Evolutionary conservation across 345 rosid genomes (phyloP), one percentile per base, ranked within the genome.

Genomic region (Firmiana major): DNA sequence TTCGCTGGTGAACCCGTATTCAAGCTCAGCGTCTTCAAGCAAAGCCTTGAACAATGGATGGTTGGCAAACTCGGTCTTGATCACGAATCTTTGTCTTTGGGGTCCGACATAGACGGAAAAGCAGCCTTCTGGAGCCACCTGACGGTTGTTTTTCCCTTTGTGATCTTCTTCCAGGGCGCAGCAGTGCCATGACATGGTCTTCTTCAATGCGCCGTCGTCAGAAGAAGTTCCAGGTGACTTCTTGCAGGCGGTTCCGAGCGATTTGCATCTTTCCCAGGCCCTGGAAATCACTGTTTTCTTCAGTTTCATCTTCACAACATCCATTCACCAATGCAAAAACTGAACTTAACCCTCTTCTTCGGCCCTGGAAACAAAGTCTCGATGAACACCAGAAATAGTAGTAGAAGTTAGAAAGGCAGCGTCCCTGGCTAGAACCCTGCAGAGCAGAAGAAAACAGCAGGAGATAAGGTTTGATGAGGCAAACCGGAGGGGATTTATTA

Each of bases 71-170:
- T 91, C 85, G 2, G 88, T 85, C 79, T 78, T 87, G 58, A 94
- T 77, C 13, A 85, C 88, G 42, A 92, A 83, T 71, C 88, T 81
- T 60, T 89, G 84, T 67, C 83, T 85, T 63, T 85, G 80, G 1
- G 91, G 79, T 51, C 98, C 98, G 1, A 92, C 97, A 77, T 88
- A 92, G 16, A 92, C 98, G 3, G 90, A 72, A 81, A 94, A 92
- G 68, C 88, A 91, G 0, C 98, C 98, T 3, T 81, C 77, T 1
- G 86, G 88, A 24, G 90, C 86, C 2, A 80, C 88, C 26, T 74
- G 81, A 9, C 42, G 1, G 51, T 49, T 84, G 48, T 46, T 78
- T 3, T 63, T 70, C 24, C 24, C 70, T 28, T 12, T 54, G 13
- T 48, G 8, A n/a, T 7, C 73, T 45, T 55, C 62, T 58, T 49